These are phyloP conservation scores for Furcasterigmium sp. DNA, from an alignment of 2,329 filamentous ascomycete species.

Conservation along the genomic window DNA sequence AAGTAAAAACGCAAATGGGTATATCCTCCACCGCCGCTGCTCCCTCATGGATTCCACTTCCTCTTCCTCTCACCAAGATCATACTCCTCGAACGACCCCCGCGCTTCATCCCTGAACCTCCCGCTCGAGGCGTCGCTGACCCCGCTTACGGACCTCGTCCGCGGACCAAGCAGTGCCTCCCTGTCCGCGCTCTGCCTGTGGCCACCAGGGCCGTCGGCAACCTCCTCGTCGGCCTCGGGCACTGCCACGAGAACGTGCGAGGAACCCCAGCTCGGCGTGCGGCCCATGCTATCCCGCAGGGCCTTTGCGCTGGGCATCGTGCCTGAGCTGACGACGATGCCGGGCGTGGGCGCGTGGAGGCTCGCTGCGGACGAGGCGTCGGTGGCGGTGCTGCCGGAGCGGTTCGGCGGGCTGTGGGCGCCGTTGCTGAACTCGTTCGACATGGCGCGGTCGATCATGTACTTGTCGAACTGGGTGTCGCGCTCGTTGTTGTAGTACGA, in stretches of 20 bases:
- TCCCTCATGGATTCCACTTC: background rate
- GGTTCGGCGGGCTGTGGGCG: slow-evolving; percentile 9
- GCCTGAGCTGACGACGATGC: slow-evolving; percentile 15
- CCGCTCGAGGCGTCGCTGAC: background rate
- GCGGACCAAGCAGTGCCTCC: slow-evolving; percentile 20
- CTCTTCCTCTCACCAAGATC: background rate
- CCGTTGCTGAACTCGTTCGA: slow-evolving; percentile 21
- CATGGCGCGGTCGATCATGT: slow-evolving; percentile 25
- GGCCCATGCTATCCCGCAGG: slow-evolving; percentile 16
- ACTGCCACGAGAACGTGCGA: slow-evolving; percentile 31
- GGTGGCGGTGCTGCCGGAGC: slow-evolving; percentile 18
- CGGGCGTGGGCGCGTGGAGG: too few relatives aligned
- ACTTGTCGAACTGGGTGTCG: slow-evolving; percentile 20
- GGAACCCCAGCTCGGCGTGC: slow-evolving; percentile 28
- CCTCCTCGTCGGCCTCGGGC: slow-evolving; percentile 29
- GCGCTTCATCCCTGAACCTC: background rate
- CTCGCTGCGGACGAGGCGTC: slow-evolving; percentile 9
- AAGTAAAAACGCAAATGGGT: slow-evolving; percentile 1
- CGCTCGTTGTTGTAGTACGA: slow-evolving; percentile 19
- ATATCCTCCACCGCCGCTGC: background rate
- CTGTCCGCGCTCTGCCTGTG: slow-evolving; percentile 16
- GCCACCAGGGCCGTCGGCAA: slow-evolving; percentile 3
- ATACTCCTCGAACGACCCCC: background rate
- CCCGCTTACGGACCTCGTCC: background rate
- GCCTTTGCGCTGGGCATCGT: slow-evolving; percentile 10